phyloP scores from a whole-genome alignment of 1,284 basidiomycete species.

The Leccinum subspadiceum region DNA sequence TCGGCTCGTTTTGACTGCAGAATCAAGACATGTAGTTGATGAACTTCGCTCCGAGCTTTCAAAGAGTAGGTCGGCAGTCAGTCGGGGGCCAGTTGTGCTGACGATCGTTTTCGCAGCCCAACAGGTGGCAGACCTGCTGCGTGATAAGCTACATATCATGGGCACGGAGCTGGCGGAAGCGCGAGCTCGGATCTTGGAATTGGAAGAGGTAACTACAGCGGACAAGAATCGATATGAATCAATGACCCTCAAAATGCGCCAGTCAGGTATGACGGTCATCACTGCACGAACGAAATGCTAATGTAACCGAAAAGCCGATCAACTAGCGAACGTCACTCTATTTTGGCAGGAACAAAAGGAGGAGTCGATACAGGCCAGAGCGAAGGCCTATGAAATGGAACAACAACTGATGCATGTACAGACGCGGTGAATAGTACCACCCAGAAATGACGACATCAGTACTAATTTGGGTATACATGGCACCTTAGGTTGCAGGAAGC shows the following conservation, averaged over 20 bases:
- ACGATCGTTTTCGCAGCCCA: slow-evolving; percentile 38
- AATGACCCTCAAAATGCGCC: slow-evolving; percentile 22
- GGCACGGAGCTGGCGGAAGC: slow-evolving; percentile 44
- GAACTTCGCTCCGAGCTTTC: slow-evolving; percentile 39
- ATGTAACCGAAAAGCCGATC: slow-evolving; percentile 23
- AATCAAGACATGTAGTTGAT: slow-evolving; percentile 36
- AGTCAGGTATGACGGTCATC: slow-evolving; percentile 29
- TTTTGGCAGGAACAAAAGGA: slow-evolving; percentile 30
- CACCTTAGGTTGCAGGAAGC: slow-evolving; percentile 27
- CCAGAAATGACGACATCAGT: background rate
- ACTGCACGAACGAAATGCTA: slow-evolving; percentile 12
- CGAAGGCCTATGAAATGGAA: slow-evolving; percentile 27
- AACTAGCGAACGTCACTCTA: slow-evolving; percentile 23
- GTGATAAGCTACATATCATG: slow-evolving; percentile 48
- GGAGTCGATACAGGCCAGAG: slow-evolving; percentile 26
- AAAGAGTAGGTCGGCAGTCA: slow-evolving; percentile 34
- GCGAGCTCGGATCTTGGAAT: slow-evolving; percentile 38
- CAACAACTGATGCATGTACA: slow-evolving; percentile 26
- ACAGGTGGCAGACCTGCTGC: slow-evolving; percentile 50
- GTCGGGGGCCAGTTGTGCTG: slow-evolving; percentile 26
- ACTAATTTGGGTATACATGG: slow-evolving; percentile 14
- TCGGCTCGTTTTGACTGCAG: slow-evolving; percentile 25
- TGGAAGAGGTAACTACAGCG: slow-evolving; percentile 37
- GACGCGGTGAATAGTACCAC: slow-evolving; percentile 19
- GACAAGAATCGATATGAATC: slow-evolving; percentile 31